phyloP scores from a whole-genome alignment of 225 moss, liverwort and hornwort genomes.

The Marchantia polymorpha region DNA sequence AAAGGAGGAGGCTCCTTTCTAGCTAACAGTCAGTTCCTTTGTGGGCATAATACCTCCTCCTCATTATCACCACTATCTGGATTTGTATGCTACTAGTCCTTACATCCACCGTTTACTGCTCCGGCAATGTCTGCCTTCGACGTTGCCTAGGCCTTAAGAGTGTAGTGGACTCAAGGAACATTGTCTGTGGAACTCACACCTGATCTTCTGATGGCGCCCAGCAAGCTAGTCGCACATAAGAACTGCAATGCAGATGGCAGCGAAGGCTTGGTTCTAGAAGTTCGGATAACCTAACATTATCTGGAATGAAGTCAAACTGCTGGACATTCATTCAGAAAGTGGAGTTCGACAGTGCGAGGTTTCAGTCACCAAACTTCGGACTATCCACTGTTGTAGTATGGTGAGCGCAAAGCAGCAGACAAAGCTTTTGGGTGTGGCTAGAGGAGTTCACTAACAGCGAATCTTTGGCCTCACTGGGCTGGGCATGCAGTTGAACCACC shows the following conservation, averaged over 20 bases:
- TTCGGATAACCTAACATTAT: not conserved
- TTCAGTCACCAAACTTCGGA: not conserved
- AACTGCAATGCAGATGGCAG: not conserved
- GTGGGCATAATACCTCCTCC: not conserved
- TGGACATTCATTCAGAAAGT: not conserved
- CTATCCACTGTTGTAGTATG: not conserved
- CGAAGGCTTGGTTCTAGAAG: no score
- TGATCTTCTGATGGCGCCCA: no score
- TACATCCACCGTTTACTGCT: not conserved
- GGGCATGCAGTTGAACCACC: not conserved
- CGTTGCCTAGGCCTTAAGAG: not conserved
- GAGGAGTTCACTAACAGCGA: not conserved
- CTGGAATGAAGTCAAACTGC: not conserved
- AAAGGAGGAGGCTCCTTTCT: not conserved
- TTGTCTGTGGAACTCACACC: not conserved
- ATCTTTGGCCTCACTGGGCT: not conserved
- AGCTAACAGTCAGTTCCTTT: not conserved
- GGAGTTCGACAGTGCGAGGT: no score
- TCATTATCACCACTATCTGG: no score
- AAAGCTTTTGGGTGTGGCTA: not conserved
- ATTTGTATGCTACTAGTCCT: no score
- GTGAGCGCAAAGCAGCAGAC: not conserved
- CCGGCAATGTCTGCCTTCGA: not conserved
- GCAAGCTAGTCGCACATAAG: not conserved
- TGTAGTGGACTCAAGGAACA: not conserved